Evolutionary conservation across 1,284 basidiomycete species (phyloP).

Genomic region (Leccinum griseonigrum): DNA sequence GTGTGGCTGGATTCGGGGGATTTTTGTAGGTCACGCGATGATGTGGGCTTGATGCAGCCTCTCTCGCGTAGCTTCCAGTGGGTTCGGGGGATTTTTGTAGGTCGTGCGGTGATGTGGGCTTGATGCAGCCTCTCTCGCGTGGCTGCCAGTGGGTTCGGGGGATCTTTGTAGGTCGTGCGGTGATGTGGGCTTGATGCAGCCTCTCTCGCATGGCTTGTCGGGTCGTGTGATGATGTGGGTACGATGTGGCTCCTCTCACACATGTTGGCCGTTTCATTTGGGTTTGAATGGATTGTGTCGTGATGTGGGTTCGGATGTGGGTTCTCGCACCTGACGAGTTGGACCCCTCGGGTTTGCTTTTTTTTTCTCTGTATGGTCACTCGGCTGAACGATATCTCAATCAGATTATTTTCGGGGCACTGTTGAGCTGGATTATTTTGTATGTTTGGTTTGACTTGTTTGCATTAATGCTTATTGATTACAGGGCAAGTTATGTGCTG

Average conservation of each 20-base stretch:
- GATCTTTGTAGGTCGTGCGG: not conserved
- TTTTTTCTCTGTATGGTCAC: not conserved
- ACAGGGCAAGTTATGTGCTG: not conserved
- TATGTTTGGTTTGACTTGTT: not conserved
- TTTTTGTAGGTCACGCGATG: too few relatives aligned
- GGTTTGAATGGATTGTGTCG: too few relatives aligned
- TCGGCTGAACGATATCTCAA: not conserved
- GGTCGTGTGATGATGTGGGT: too few relatives aligned
- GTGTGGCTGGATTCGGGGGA: too few relatives aligned
- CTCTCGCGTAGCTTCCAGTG: too few relatives aligned
- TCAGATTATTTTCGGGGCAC: not conserved
- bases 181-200: too few relatives aligned
- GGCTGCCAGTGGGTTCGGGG: too few relatives aligned
- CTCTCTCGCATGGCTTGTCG: too few relatives aligned
- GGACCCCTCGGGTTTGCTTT: not conserved
- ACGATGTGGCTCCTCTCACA: too few relatives aligned
- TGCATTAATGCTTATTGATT: not conserved
- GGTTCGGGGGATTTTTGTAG: too few relatives aligned
- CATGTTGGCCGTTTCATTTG: too few relatives aligned
- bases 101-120: not conserved
- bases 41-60: too few relatives aligned
- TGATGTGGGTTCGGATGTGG: not conserved
- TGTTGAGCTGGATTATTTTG: not conserved
- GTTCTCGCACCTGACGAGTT: not conserved
- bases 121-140: not conserved